phyloP scores from a whole-genome alignment of 2,329 filamentous ascomycete species.

The Paecilomyces sp. region DNA sequence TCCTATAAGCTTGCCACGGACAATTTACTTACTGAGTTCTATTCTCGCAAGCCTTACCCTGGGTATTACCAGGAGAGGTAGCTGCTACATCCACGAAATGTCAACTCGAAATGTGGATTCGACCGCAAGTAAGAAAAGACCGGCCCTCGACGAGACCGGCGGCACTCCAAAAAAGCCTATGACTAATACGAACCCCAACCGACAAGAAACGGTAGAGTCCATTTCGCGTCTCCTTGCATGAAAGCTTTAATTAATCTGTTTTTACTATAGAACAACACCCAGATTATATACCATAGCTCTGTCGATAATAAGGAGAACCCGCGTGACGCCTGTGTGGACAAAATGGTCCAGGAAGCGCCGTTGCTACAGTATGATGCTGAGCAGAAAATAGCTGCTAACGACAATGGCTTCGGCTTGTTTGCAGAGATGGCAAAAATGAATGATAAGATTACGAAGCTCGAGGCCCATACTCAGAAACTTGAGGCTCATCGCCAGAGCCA shows the following conservation, averaged over 20 bases:
- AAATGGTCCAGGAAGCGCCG: no score
- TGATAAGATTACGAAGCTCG: neutral
- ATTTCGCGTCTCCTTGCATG: neutral
- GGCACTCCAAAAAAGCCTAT: no score
- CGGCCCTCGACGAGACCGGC: no score
- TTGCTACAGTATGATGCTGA: neutral
- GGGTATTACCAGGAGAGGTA: no score
- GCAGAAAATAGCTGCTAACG: neutral
- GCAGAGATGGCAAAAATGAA: neutral
- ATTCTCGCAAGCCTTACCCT: no score
- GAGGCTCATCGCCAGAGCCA: slow-evolving; percentile 6
- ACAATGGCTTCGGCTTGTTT: neutral
- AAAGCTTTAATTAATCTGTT: neutral
- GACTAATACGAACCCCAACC: neutral
- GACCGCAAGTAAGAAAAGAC: no score
- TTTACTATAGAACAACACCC: neutral
- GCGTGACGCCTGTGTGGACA: no score
- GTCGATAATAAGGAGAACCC: no score
- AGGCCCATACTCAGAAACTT: neutral
- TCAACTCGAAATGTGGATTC: no score
- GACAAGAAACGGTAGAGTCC: neutral
- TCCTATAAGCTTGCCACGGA: neutral
- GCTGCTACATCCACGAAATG: no score
- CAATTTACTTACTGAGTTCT: no score
- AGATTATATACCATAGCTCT: neutral